Evolutionary conservation across 1,284 basidiomycete genomes (phyloP), one percentile per base, ranked within the genome.

Genomic region (Vanrija pseudolonga): DNA sequence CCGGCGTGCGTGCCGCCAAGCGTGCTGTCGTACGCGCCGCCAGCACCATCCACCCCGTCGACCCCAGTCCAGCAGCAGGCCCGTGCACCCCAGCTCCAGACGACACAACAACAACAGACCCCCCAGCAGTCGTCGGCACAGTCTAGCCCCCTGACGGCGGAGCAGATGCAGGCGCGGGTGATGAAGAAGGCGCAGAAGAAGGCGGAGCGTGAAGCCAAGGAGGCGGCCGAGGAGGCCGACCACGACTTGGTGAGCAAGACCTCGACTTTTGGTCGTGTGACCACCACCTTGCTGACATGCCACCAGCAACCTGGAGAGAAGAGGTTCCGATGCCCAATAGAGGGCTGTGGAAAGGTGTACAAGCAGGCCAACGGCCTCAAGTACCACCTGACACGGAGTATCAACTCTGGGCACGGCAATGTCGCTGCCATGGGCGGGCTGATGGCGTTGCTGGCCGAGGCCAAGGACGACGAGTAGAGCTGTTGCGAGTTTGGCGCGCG

Each of bases 271-370:
- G 45, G 20, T 20, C 18, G 12, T 9, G 11, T 15, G 44, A 28
- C n/a, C n/a, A n/a, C n/a, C 19, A 45, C 24, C 15, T 28, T 17
- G 14, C 39, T 46, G 7, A 24, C 26, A 9, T 15, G 37, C n/a
- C 24, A 6, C 7, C 28, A 56, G 50, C 43, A 42, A 24, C 46
- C 55, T 28, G 68, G 69, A 45, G 80, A 81, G 63, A 81, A 81
- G 65, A 78, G 80, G 23, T 83, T 81, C 74, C 80, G 81, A 56
- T 83, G 82, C 64, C 79, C 79, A 3, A 79, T 82, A 6, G 80
- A 80, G 36, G 82, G 82, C 1, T 83, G 82, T 62, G 82, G 82
- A 61, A 83, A 83, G 70, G 77, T 79, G 17, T 83, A 83, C 75
- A 83, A 83, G 70, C 82, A 83, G 68, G 72, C 72, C 45, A 74